Base-by-base conservation (phyloP, 805 yeast genomes). In the Komagataella ulmi region DNA sequence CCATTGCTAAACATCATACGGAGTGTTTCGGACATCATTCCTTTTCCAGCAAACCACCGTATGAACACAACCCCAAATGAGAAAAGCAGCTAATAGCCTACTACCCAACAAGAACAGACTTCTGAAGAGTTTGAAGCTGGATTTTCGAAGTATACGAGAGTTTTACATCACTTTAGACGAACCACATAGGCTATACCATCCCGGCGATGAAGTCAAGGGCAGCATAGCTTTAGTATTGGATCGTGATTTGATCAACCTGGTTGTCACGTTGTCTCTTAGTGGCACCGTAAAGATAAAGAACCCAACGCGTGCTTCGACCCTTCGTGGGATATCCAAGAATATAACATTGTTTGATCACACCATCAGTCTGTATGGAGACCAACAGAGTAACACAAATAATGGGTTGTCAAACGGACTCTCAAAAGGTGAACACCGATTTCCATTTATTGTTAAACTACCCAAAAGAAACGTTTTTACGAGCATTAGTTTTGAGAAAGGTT, bases 371-470 rank as follows among this genome's bases (percentile, higher is more conserved):
- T 83, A 80, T 58, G 89, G 89, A 12, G 45, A 49, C 10, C 49
- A 49, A 44, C 43, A 36, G 44, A 50, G 21, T 5, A 50, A 58
- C 12, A 45, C 53, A 2, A 61, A 64, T 5, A 48, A 50, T 1
- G 47, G 53, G 3, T 45, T 51, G 18, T 51, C 57, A 14, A 70
- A 65, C 53, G 86, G 86, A 0, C 63, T 85, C n/a, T 76, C 80
- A 17, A 79, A 80, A 59, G 97, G 97, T 46, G 91, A 86, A 61
- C 97, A 89, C 65, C 68, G 87, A 43, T 89, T 90, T 62, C 96
- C 96, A 18, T 90, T 89, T 61, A 78, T 84, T 49, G 85, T 89
- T 46, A 83, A 79, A 57, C 72, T 89, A n/a, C 96, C 97, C 1
- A 75, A 74, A 57, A 80, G 78, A 56, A 77, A 85, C 56, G 75